Conservation (phyloP, 2,329 filamentous ascomycete species). For the Chrysoporthe cubensis region DNA sequence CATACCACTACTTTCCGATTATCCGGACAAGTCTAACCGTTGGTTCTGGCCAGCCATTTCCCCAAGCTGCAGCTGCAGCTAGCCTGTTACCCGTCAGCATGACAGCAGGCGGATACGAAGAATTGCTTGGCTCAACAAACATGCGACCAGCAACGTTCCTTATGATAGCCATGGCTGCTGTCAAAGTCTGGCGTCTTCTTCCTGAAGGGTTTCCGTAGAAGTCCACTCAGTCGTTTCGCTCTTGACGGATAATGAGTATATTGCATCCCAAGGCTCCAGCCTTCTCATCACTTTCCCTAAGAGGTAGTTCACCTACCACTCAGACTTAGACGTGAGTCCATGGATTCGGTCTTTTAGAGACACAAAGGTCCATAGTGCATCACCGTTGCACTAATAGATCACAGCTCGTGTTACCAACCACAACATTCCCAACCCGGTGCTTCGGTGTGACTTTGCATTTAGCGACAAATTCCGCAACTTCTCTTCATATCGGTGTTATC, state of each 20-base stretch:
- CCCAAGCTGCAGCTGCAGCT: conserved; percentile 8
- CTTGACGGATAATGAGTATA: neutral
- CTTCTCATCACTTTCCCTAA: neutral
- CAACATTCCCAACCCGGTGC: neutral
- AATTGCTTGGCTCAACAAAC: neutral
- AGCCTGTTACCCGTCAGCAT: neutral
- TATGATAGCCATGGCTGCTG: neutral
- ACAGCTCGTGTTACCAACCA: neutral
- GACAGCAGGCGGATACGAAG: neutral
- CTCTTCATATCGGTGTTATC: neutral
- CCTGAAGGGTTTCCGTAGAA: neutral
- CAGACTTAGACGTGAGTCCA: neutral
- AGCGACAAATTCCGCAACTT: neutral
- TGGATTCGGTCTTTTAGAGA: neutral
- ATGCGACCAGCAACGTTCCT: neutral
- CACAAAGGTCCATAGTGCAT: neutral
- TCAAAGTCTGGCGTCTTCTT: neutral
- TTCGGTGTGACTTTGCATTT: too few relatives aligned
- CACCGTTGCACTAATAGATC: neutral
- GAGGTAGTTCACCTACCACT: neutral
- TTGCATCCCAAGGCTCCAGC: neutral
- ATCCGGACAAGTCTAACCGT: neutral
- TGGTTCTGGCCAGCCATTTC: neutral
- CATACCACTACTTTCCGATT: neutral
- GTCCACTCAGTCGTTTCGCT: neutral